A percentile compares a stretch with the other conserved stretches of the same genome.
phyloP scores from a whole-genome alignment of 148 eudicot species.

The Chenopodium suecicum region DNA sequence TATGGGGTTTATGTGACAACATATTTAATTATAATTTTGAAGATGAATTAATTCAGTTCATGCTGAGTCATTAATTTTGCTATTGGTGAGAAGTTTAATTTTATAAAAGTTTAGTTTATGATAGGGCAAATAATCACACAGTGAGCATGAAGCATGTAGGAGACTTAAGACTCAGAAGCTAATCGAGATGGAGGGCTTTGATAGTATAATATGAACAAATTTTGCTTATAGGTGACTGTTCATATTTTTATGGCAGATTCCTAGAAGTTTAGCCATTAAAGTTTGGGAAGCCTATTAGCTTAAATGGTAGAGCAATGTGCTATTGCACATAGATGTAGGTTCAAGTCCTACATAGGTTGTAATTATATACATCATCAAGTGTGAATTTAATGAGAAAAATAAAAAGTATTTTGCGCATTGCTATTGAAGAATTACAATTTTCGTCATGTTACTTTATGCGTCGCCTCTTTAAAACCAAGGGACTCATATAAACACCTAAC shows the following conservation, averaged over 20 bases:
- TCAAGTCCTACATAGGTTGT: too few relatives aligned
- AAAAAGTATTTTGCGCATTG: too few relatives aligned
- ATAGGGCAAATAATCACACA: slow-evolving; percentile 90
- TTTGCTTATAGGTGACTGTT: slow-evolving; percentile 74
- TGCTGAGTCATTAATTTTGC: slow-evolving; percentile 6
- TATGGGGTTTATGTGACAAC: background rate
- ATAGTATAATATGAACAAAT: slow-evolving; percentile 80
- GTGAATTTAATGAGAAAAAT: too few relatives aligned
- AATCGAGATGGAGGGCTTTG: slow-evolving; percentile 99
- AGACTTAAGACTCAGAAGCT: slow-evolving; percentile 96
- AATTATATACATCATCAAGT: too few relatives aligned
- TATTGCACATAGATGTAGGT: too few relatives aligned
- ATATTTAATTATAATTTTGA: background rate
- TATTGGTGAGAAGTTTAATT: slow-evolving; percentile 3
- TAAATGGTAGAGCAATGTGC: too few relatives aligned
- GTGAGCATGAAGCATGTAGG: slow-evolving; percentile 97
- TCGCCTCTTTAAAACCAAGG: too few relatives aligned
- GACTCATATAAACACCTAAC: too few relatives aligned
- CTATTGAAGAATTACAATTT: too few relatives aligned
- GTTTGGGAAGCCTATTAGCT: too few relatives aligned
- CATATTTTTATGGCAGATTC: background rate
- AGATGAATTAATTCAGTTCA: background rate
- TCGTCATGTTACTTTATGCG: too few relatives aligned
- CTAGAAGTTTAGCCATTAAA: too few relatives aligned
- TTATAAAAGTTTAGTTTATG: slow-evolving; percentile 21